Evolutionary conservation across 1,139 yeast genomes (phyloP), one percentile per base, ranked within the genome.

Genomic region (Pneumocystis jirovecii): DNA sequence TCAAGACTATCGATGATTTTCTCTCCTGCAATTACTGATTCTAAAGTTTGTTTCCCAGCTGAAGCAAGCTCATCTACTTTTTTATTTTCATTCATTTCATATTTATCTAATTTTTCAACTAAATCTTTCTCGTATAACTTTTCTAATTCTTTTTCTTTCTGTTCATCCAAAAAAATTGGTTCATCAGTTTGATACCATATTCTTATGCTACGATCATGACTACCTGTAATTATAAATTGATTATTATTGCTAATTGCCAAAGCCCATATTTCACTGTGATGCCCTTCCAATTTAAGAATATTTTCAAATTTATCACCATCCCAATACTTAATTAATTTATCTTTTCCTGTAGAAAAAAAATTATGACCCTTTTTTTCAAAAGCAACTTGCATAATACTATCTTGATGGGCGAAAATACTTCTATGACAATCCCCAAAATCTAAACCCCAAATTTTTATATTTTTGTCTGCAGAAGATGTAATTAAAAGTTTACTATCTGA

Each of bases 371-470:
- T 86, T 1, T 96, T 95, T 68, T 90, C 82, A 73, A 93, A 93
- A 68, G 79, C 82, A 45, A 91, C 96, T 70, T 82, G 82, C 96
- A 93, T 89, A 68, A 93, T 87, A 4, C 96, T 86, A 74, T 93
- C 99, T 73, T 90, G 96, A 73, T 93, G 99, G 0, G 96, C 99
- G 75, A 95, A 93, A 44, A 93, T 84, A 2, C 97, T 91, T 74
- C 86, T 87, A 76, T 93, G 98, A 79, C 98, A 93, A 76, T 93
- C 99, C 76, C 99, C 99, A 75, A 93, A 93, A 75, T 93, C 98
- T 68, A 95, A 79, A 63, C 99, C 99, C 99, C 99, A 93, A 67
- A 93, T 87, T 75, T 95, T 90, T 73, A 93, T 89, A 76, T 93
- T 93, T 76, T 93, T 93, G 76, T 93, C 99, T 0, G 98, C 98